A percentile compares a stretch with the other conserved stretches of the same genome.
Evolutionary conservation across 2,329 filamentous ascomycete species (phyloP).

Genomic region (Biscogniauxia sp.): DNA sequence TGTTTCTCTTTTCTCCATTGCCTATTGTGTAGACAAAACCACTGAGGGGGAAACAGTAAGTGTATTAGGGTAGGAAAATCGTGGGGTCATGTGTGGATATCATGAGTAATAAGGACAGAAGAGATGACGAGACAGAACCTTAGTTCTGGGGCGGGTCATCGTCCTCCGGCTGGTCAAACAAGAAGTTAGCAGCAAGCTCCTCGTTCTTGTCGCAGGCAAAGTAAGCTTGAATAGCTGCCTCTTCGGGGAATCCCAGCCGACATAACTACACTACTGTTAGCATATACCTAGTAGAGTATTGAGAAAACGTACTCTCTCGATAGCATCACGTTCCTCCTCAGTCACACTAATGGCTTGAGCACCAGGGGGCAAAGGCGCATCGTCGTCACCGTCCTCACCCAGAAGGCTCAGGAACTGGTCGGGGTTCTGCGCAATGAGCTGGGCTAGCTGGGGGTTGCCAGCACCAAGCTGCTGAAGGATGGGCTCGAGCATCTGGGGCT

Average conservation of each 20-base stretch:
- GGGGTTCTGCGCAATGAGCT: constrained; percentile 86
- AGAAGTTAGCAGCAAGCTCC: constrained; percentile 94
- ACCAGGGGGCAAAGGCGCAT: constrained; percentile 80
- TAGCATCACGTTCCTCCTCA: constrained; percentile 93
- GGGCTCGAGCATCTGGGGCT: constrained; percentile 97
- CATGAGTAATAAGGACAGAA: constrained; percentile 11
- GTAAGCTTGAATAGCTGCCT: constrained; percentile 95
- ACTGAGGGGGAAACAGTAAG: not conserved
- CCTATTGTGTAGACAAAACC: not conserved
- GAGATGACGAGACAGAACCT: constrained; percentile 15
- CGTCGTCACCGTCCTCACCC: constrained; percentile 82
- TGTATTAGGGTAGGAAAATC: constrained; percentile 4
- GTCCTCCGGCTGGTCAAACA: constrained; percentile 95
- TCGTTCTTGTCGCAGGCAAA: constrained; percentile 99
- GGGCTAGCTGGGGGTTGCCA: constrained; percentile 90
- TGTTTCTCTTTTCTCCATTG: not conserved
- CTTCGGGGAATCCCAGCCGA: constrained; percentile 87
- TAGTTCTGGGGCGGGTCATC: constrained; percentile 56
- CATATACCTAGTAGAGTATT: constrained; percentile 7
- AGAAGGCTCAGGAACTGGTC: constrained; percentile 90
- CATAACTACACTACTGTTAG: constrained; percentile 61
- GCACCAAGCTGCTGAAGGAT: constrained; percentile 94
- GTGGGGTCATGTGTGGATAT: constrained; percentile 10
- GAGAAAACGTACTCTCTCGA: constrained; percentile 72
- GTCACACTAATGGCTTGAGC: constrained; percentile 89